phyloP scores from a whole-genome alignment of 768 basidiomycete species.

The Leccinum variicolor region DNA sequence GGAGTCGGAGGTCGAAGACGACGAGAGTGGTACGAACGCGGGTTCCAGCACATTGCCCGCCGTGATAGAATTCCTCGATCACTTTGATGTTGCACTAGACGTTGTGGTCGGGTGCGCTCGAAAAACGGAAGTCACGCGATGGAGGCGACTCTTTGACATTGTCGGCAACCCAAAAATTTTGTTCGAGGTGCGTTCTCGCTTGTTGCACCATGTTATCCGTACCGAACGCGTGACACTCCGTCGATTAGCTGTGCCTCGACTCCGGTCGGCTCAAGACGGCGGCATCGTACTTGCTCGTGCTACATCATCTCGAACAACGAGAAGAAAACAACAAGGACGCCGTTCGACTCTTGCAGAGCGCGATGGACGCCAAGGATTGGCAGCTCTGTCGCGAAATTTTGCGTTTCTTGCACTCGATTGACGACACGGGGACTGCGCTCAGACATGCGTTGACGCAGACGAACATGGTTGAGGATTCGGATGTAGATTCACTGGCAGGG shows the following conservation, averaged over 20 bases:
- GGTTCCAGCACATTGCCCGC: conserved; percentile 48
- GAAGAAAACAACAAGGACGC: conserved; percentile 78
- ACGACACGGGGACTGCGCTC: conserved; percentile 76
- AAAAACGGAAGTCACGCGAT: conserved; percentile 91
- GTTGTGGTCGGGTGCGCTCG: conserved; percentile 95
- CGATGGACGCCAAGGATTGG: conserved; percentile 79
- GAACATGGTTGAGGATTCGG: conserved; percentile 29
- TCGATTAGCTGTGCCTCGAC: conserved; percentile 63
- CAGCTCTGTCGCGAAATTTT: conserved; percentile 88
- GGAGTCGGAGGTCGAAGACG: conserved; percentile 66
- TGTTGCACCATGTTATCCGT: background rate
- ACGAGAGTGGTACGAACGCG: conserved; percentile 21
- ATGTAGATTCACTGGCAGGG: background rate
- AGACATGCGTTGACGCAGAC: conserved; percentile 56
- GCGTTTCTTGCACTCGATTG: conserved; percentile 89
- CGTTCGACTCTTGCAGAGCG: conserved; percentile 72
- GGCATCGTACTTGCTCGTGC: conserved; percentile 86
- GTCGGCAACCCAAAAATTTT: conserved; percentile 88
- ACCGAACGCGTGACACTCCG: background rate
- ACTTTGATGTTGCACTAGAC: conserved; percentile 87
- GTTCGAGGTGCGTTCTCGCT: conserved; percentile 68
- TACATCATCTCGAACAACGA: conserved; percentile 90
- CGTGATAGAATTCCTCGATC: conserved; percentile 88
- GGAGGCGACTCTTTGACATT: conserved; percentile 83
- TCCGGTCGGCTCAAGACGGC: conserved; percentile 81